Base-by-base conservation (phyloP, 192 early-diverging fungal genomes). In the Backusella luteola region DNA sequence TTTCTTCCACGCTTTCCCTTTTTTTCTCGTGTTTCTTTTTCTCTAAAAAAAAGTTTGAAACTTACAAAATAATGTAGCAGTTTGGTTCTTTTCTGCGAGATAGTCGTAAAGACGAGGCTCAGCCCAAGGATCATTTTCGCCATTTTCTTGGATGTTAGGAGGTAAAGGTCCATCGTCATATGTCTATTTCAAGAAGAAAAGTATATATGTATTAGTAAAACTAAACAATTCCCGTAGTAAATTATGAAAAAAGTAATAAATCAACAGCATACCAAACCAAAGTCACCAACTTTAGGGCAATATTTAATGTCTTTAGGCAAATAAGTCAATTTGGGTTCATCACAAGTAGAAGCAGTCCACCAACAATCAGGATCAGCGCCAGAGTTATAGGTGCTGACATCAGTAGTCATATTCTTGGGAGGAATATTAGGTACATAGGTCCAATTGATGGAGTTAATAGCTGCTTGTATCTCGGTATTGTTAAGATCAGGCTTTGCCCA, bases 161-260 rank as follows among this genome's bases (percentile, higher is more conserved):
- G 72, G 67, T 39, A 77, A 69, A 26, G 81, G 81, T 41, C 81
- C 81, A 71, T 83, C 81, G 41, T 83, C 75, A 74, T 77, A 73
- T 53, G 79, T 80, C 74, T 75, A 66, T 34, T 41, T 56, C 12
- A 23, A 56, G 21, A 56, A 56, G 7, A 23, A 53, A 9, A 53
- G 8, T 56, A 26, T 23, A n/a, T 8, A 56, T 21, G 53, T 56
- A 12, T 56, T 56, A 56, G 23, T 26, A 11, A 56, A 56, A 26
- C 7, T 32, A 23, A 26, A 17, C 42, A 44, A 17, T 17, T 4
- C 2, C 15, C 42, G 15, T 17, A 14, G 14, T 17, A 26, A 23
- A 1, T 39, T 39, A 59, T 68, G 4, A 26, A 17, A 29, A 67
- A 44, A 68, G 67, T 32, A 46, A n/a, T 29, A 26, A n/a, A 34